Base-by-base conservation (phyloP, 148 eudicot species). In the Fagopyrum esculentum region DNA sequence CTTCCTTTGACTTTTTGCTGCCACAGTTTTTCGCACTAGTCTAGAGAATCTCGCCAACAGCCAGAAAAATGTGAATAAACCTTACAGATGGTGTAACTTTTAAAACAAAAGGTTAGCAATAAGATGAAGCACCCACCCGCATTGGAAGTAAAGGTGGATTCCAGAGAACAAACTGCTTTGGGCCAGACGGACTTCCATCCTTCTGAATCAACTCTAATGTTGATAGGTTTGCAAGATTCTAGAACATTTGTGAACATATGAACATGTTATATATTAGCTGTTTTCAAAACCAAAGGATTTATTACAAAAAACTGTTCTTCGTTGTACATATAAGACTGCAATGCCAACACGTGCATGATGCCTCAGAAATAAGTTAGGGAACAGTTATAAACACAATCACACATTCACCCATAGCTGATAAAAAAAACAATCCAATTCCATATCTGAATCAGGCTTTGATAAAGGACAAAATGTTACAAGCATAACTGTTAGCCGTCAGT, bases 121-220 rank as follows among this genome's bases (percentile, higher is more conserved):
- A 8, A 43, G 49, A 74, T 51, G 76, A 56, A 76, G 56, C 70
- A 79, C 97, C 69, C 81, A 92, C 98, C 75, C 83, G 82, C 83
- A 79, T 84, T 57, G 79, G 80, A 80, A 78, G 78, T 77, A 89
- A 81, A 77, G 98, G 92, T 71, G 98, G 98, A 85, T 95, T 95
- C 98, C 98, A 95, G 68, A 95, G 92, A 79, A 86, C 76, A 81
- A 95, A 95, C 73, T 78, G 81, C 85, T 95, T 95, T 73, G 79
- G 83, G 81, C 91, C 92, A 74, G 98, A 90, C 64, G 98, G 98
- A 83, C 98, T 95, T 73, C 98, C 98, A 85, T 95, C 98, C 83
- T 84, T 92, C 69, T 89, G 85, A 83, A 95, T 90, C 83, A 95
- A 81, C 87, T 95, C 96, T 51, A 86, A 73, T 40, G 86, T 78